Evolutionary conservation across 179 eudicot species (phyloP).

Genomic region (Pouteria campechiana): DNA sequence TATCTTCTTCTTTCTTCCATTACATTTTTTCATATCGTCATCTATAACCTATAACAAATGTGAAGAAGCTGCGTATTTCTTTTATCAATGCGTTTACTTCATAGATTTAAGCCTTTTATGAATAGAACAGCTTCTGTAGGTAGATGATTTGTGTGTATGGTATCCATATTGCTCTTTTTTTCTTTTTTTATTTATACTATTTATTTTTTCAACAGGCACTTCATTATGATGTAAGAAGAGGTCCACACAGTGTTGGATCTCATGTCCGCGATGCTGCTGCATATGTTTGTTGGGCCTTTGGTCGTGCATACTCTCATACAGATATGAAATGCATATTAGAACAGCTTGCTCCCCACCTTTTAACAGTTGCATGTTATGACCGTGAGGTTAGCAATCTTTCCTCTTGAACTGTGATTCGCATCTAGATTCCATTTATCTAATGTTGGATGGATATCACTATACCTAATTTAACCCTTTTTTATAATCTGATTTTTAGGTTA

Average conservation of each 20-base stretch:
- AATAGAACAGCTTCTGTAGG: too few species aligned
- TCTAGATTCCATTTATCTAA: too few species aligned
- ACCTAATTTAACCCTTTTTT: too few species aligned
- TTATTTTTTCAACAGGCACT: conserved; percentile 45
- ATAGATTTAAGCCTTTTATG: too few species aligned
- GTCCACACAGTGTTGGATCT: conserved; percentile 98
- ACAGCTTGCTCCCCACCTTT: conserved; percentile 85
- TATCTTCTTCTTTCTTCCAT: too few species aligned
- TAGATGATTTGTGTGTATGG: too few species aligned
- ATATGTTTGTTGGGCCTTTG: conserved; percentile 99
- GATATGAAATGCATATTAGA: conserved; percentile 78
- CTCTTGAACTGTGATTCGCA: background rate
- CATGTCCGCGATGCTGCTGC: conserved; percentile 99
- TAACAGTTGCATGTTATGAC: conserved; percentile 93
- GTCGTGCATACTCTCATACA: conserved; percentile 78
- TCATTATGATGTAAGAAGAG: conserved; percentile 95
- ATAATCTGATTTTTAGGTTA: conserved; percentile 44
- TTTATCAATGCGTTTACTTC: too few species aligned
- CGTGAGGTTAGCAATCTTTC: conserved; percentile 58
- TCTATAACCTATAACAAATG: too few species aligned
- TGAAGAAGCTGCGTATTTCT: too few species aligned
- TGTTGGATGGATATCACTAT: too few species aligned
- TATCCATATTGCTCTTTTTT: too few species aligned
- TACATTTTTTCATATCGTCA: too few species aligned
- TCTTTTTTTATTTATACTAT: background rate